Conservation (phyloP, 2,329 filamentous ascomycete species). For the Pezicula radicicola region DNA sequence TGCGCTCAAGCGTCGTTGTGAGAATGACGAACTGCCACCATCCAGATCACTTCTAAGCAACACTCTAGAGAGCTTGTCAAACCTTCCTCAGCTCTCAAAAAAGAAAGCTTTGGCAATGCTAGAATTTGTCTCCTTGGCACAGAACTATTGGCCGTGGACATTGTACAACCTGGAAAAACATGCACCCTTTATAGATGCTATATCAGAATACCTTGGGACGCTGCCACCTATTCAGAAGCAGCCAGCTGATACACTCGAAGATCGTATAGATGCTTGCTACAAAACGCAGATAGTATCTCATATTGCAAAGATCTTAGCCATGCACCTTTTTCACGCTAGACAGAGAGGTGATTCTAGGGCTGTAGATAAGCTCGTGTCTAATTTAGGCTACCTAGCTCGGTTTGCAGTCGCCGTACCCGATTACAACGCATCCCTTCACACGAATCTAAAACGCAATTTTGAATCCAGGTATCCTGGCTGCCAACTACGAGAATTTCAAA, state of each 20-base stretch:
- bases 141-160: constrained; percentile 95
- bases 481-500: constrained; percentile 75
- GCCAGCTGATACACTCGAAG: constrained; percentile 49
- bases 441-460: constrained; percentile 83
- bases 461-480: constrained; percentile 72
- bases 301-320: constrained; percentile 82
- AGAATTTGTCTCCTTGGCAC: constrained; percentile 82
- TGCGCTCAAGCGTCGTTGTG: constrained; percentile 52
- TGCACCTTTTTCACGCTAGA: constrained; percentile 84
- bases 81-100: constrained; percentile 62
- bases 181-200: constrained; percentile 65
- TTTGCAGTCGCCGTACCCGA: constrained; percentile 75
- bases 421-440: constrained; percentile 86
- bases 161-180: constrained; percentile 77
- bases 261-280: constrained; percentile 42
- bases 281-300: constrained; percentile 74
- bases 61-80: constrained; percentile 68
- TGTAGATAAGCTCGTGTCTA: constrained; percentile 67
- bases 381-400: constrained; percentile 76
- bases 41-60: constrained; percentile 68
- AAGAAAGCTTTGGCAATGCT: constrained; percentile 71
- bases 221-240: constrained; percentile 45
- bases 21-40: constrained; percentile 39
- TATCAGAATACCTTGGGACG: constrained; percentile 66
- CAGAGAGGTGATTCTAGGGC: constrained; percentile 69